Conservation (phyloP, 148 eudicot genomes). For the Fallopia convolvulus region DNA sequence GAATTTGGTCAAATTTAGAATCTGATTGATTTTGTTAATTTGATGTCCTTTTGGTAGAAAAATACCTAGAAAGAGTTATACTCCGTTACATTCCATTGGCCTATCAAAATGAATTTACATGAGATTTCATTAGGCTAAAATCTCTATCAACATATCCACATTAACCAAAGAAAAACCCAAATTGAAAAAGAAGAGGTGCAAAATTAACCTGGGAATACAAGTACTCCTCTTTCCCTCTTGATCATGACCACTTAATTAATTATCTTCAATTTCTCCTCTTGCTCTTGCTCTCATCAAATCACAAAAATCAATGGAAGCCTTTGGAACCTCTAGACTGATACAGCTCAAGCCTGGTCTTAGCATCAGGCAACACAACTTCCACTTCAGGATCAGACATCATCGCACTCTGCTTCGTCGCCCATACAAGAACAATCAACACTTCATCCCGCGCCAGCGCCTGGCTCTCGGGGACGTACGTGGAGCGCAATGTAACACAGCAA, state of each 20-base stretch:
- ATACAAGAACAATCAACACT: too few species aligned
- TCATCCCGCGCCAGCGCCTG: too few species aligned
- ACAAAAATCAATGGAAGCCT: slow-evolving; percentile 22
- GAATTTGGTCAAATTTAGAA: not conserved
- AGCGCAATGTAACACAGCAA: too few species aligned
- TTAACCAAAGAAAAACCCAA: not conserved
- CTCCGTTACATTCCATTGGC: not conserved
- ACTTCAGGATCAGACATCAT: slow-evolving; percentile 38
- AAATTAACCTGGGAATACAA: not conserved
- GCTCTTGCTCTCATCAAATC: not conserved
- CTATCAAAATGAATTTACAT: not conserved
- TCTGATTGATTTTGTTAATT: not conserved
- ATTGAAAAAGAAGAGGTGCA: not conserved
- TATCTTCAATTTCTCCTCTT: too few species aligned
- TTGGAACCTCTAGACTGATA: slow-evolving; percentile 69
- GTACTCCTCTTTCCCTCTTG: not conserved
- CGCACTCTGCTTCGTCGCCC: slow-evolving; percentile 58
- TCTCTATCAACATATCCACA: slow-evolving; percentile 3
- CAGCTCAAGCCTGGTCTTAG: slow-evolving; percentile 52
- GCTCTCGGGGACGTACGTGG: too few species aligned
- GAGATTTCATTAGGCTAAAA: not conserved
- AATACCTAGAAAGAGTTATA: not conserved
- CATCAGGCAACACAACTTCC: slow-evolving; percentile 39
- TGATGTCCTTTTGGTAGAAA: not conserved
- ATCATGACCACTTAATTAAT: not conserved